These are phyloP conservation scores for Aspergillus wentii DNA, from an alignment of 495 filamentous ascomycete genomes.

Conservation along the genomic window DNA sequence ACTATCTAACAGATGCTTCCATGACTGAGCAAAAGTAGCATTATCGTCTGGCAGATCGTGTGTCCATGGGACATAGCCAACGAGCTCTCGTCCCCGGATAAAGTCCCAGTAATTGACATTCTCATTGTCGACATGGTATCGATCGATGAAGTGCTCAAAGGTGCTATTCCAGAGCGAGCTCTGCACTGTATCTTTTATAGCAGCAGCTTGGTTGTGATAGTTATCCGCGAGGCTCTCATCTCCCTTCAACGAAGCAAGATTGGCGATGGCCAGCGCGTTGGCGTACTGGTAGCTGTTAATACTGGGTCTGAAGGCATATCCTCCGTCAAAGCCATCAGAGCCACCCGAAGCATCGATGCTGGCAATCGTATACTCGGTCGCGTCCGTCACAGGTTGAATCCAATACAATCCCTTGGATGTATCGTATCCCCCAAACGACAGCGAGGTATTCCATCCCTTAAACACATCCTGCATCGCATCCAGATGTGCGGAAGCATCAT, in stretches of 20 bases:
- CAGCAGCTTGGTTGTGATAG: conserved; percentile 14
- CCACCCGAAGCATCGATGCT: conserved; percentile 22
- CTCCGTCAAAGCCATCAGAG: conserved; percentile 21
- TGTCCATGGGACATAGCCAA: conserved; percentile 27
- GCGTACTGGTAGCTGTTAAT: conserved; percentile 30
- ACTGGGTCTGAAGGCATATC: conserved; percentile 22
- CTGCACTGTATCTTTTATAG: conserved; percentile 16
- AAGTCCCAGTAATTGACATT: conserved; percentile 25
- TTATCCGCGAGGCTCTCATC: conserved; percentile 11
- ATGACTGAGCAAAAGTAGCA: conserved; percentile 13
- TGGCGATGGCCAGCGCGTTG: conserved; percentile 23
- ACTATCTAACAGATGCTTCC: conserved; percentile 13
- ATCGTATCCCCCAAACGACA: conserved; percentile 16
- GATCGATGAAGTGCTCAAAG: conserved; percentile 28
- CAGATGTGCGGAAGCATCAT: conserved; percentile 11
- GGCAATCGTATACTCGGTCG: conserved; percentile 27
- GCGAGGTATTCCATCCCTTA: conserved; percentile 15
- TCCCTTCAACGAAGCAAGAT: conserved; percentile 17
- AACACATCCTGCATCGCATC: conserved; percentile 18
- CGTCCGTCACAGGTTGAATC: conserved; percentile 23
- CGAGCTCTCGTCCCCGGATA: conserved; percentile 24
- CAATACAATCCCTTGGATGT: conserved; percentile 18
- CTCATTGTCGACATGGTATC: conserved; percentile 21
- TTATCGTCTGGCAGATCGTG: conserved; percentile 23
- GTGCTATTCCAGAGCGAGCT: conserved; percentile 23